These are phyloP conservation scores for Paxillus involutus DNA, from an alignment of 768 basidiomycete genomes.

Conservation along the genomic window DNA sequence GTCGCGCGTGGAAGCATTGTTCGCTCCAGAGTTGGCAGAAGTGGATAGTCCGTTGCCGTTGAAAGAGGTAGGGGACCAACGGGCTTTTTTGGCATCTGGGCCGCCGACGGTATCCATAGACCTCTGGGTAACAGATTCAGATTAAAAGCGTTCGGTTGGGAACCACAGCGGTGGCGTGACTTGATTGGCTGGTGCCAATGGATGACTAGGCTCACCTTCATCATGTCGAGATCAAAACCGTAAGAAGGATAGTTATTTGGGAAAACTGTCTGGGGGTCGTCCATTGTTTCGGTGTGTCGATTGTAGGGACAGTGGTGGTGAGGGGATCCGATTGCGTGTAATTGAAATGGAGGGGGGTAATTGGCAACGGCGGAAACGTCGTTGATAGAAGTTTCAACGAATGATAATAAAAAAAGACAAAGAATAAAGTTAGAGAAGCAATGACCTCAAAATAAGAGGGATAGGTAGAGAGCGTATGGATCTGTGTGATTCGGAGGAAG, in stretches of 20 bases:
- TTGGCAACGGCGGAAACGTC: slow-evolving; percentile 49
- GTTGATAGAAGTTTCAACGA: slow-evolving; percentile 33
- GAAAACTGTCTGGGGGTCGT: slow-evolving; percentile 73
- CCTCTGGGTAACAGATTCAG: slow-evolving; percentile 47
- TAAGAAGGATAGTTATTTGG: slow-evolving; percentile 68
- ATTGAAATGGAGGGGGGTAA: slow-evolving; percentile 44
- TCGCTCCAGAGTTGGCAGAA: slow-evolving; percentile 35
- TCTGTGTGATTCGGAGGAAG: slow-evolving; percentile 23
- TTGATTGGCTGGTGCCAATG: slow-evolving; percentile 1
- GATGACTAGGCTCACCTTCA: slow-evolving; percentile 60
- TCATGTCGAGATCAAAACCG: slow-evolving; percentile 87
- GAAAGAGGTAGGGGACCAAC: slow-evolving; percentile 76
- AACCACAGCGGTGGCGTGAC: background rate
- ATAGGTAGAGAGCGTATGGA: slow-evolving; percentile 46
- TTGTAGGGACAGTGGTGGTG: slow-evolving; percentile 14
- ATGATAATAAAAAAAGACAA: slow-evolving; percentile 45
- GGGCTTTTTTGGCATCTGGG: slow-evolving; percentile 86
- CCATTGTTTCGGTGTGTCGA: slow-evolving; percentile 48
- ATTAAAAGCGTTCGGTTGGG: slow-evolving; percentile 3
- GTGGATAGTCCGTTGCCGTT: slow-evolving; percentile 36
- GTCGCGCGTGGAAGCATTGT: slow-evolving; percentile 50
- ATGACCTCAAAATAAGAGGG: slow-evolving; percentile 35
- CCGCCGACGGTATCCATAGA: slow-evolving; percentile 83
- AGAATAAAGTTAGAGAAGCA: slow-evolving; percentile 58
- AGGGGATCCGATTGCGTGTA: slow-evolving; percentile 20